Conservation (phyloP, 1,284 basidiomycete species). For the Ganoderma meredithae region DNA sequence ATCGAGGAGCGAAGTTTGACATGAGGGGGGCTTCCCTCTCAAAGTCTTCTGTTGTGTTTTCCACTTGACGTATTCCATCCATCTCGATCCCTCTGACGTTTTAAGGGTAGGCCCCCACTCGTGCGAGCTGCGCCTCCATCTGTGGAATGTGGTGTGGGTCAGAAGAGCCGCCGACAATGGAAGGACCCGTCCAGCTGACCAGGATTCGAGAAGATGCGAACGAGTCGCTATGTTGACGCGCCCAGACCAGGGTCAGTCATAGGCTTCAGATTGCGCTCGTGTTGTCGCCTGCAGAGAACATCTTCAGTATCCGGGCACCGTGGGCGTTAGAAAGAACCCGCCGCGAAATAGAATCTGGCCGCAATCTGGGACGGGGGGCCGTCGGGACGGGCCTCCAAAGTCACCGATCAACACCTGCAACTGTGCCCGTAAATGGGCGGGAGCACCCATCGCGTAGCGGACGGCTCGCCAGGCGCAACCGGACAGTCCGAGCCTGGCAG, state of each 20-base stretch:
- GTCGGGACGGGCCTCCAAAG: slow-evolving; percentile 16
- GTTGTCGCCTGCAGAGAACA: not conserved
- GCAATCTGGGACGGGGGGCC: slow-evolving; percentile 12
- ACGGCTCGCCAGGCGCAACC: not conserved
- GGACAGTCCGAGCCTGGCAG: not conserved
- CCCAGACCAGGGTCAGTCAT: not conserved
- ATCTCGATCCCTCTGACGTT: slow-evolving; percentile 11
- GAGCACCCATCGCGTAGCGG: not conserved
- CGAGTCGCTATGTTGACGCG: slow-evolving; percentile 5
- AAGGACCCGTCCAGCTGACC: slow-evolving; percentile 11
- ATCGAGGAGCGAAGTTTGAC: not conserved
- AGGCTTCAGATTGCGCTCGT: not conserved
- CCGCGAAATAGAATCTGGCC: not conserved
- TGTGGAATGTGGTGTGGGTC: slow-evolving; percentile 4
- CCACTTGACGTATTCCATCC: slow-evolving; percentile 17
- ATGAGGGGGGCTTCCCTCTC: slow-evolving; percentile 9
- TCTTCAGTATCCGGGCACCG: not conserved
- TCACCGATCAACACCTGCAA: slow-evolving; percentile 5
- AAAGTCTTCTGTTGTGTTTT: not conserved
- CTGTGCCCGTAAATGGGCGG: not conserved
- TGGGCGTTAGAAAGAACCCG: not conserved
- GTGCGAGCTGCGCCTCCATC: slow-evolving; percentile 21
- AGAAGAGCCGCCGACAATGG: not conserved
- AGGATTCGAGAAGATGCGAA: slow-evolving; percentile 1
- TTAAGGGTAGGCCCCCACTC: slow-evolving; percentile 1